These are phyloP conservation scores for Coemansia sp. DNA, from an alignment of 192 early-diverging fungal genomes.

Conservation along the genomic window DNA sequence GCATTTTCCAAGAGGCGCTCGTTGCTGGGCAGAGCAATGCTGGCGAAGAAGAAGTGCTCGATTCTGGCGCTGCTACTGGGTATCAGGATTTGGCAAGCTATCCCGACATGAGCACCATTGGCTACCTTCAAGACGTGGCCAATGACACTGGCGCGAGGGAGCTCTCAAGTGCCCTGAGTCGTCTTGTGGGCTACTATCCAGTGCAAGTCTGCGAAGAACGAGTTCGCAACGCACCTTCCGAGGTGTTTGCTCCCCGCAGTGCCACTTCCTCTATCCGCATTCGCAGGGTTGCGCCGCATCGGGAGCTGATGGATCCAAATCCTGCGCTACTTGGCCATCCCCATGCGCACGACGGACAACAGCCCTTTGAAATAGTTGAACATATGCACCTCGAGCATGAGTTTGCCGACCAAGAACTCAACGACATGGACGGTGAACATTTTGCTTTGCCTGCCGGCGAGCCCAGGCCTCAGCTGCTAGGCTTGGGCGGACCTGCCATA, in stretches of 20 bases:
- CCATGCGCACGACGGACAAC: neutral
- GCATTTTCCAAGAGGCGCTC: slow-evolving; percentile 22
- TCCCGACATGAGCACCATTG: slow-evolving; percentile 27
- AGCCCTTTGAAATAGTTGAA: slow-evolving; percentile 6
- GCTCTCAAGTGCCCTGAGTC: slow-evolving; percentile 33
- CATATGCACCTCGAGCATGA: slow-evolving; percentile 9
- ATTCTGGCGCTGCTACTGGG: neutral
- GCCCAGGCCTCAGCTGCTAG: neutral
- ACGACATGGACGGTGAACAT: neutral
- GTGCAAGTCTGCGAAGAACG: slow-evolving; percentile 35
- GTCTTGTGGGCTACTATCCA: slow-evolving; percentile 36
- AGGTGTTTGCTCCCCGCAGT: slow-evolving; percentile 8
- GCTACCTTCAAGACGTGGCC: slow-evolving; percentile 25
- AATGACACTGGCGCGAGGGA: slow-evolving; percentile 39
- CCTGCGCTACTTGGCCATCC: neutral
- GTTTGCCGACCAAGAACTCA: neutral
- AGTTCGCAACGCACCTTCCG: slow-evolving; percentile 24
- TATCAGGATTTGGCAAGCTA: slow-evolving; percentile 14
- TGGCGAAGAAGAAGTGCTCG: neutral
- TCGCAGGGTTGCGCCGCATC: neutral
- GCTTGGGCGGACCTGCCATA: neutral
- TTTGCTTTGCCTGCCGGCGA: neutral
- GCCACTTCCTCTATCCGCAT: slow-evolving; percentile 11
- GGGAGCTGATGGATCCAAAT: neutral
- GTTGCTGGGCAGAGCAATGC: neutral